A percentile compares a stretch with the other conserved stretches of the same genome.
Evolutionary conservation across 768 basidiomycete genomes (phyloP).

Genomic region (Psilocybe azurescens): DNA sequence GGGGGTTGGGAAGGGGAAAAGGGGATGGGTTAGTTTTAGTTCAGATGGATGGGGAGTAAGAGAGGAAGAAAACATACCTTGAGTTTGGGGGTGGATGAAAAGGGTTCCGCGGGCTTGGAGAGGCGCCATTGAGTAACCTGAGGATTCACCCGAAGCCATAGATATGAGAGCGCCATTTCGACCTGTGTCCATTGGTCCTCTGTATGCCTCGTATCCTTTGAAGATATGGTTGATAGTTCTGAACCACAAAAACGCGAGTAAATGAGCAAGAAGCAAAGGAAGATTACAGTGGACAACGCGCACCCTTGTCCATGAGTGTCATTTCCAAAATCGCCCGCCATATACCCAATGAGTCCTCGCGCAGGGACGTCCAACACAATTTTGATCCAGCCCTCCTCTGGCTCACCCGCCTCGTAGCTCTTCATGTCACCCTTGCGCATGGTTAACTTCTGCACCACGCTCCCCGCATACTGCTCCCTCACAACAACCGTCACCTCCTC

Average conservation of each 20-base stretch:
- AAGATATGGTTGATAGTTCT: conserved; percentile 60
- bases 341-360: conserved; percentile 54
- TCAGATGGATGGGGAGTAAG: not conserved
- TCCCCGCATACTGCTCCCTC: conserved; percentile 50
- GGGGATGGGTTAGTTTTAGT: not conserved
- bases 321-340: conserved; percentile 57
- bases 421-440: conserved; percentile 54
- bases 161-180: conserved; percentile 53
- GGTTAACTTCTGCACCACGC: conserved; percentile 55
- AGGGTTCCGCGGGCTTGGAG: conserved; percentile 52
- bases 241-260: not conserved
- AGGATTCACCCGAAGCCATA: conserved; percentile 50
- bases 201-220: conserved; percentile 51
- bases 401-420: conserved; percentile 47
- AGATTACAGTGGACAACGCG: conserved; percentile 4
- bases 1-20: not conserved
- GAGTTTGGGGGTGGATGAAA: conserved; percentile 48
- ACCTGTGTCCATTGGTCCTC: conserved; percentile 50
- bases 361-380: conserved; percentile 55
- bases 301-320: conserved; percentile 57
- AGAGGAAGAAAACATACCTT: conserved; percentile 33
- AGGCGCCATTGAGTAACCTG: conserved; percentile 53
- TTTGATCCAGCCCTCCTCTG: conserved; percentile 51
- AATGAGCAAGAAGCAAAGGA: not conserved
- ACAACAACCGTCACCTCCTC: conserved; percentile 52